phyloP scores from a whole-genome alignment of 2,329 filamentous ascomycete genomes.

The Trematosphaeria pertusa region DNA sequence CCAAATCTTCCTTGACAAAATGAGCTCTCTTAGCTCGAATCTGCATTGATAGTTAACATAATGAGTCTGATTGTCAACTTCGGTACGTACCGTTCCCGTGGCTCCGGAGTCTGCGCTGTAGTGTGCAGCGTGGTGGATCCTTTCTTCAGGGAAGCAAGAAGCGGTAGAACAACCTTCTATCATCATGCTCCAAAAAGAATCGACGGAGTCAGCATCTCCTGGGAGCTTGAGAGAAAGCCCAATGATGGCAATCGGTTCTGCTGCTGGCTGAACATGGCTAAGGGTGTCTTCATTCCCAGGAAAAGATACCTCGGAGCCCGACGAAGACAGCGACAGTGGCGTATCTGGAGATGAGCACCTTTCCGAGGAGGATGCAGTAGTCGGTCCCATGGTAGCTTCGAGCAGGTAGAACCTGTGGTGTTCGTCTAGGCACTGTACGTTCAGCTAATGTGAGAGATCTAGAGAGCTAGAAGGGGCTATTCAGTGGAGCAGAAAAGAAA shows the following conservation, averaged over 20 bases:
- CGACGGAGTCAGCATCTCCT: slow-evolving; percentile 3
- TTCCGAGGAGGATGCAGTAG: no score
- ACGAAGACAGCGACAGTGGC: no score
- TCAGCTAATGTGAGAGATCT: no score
- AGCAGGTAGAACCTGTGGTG: no score
- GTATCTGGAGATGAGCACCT: no score
- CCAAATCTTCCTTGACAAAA: slow-evolving; percentile 26
- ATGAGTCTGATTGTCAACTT: slow-evolving; percentile 1
- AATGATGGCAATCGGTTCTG: slow-evolving; percentile 19
- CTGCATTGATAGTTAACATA: slow-evolving; percentile 1
- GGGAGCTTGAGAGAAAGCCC: slow-evolving; percentile 15
- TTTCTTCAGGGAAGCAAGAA: slow-evolving; percentile 8
- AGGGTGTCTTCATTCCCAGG: no score
- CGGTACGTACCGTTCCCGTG: background rate
- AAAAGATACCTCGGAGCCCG: no score
- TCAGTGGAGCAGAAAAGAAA: no score
- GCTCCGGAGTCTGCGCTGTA: slow-evolving; percentile 9
- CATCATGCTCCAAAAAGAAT: slow-evolving; percentile 14
- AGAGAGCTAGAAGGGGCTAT: no score
- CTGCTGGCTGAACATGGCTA: no score
- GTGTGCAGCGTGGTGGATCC: slow-evolving; percentile 14
- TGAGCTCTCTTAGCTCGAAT: slow-evolving; percentile 18
- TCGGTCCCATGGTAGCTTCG: no score
- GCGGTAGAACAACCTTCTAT: slow-evolving; percentile 3
- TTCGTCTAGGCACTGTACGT: no score